phyloP scores from a whole-genome alignment of 2,329 filamentous ascomycete species.

The Alternaria alternata region DNA sequence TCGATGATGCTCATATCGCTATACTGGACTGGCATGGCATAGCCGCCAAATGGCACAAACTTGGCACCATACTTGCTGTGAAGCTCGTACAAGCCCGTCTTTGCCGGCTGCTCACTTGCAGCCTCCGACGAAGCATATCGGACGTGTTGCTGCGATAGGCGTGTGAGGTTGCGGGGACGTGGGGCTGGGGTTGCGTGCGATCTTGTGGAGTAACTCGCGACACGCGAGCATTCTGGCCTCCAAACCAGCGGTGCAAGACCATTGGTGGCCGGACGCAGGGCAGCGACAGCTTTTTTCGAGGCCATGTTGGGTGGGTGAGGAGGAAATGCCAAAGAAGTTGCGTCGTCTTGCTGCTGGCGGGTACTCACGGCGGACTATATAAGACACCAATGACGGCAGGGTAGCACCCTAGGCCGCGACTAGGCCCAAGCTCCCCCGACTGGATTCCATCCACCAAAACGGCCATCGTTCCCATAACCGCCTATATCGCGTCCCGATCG shows the following conservation, averaged over 20 bases:
- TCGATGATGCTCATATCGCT: slow-evolving; percentile 76
- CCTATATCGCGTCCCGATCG: slow-evolving; percentile 24
- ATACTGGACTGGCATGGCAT: slow-evolving; percentile 93
- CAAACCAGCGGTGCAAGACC: slow-evolving; percentile 26
- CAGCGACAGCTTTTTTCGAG: slow-evolving; percentile 34
- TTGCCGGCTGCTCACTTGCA: slow-evolving; percentile 50
- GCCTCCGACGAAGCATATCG: slow-evolving; percentile 43
- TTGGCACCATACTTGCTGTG: slow-evolving; percentile 82
- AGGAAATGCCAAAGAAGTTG: slow-evolving; percentile 13
- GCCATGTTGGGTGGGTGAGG: slow-evolving; percentile 37
- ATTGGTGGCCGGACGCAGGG: slow-evolving; percentile 39
- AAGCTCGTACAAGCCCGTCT: slow-evolving; percentile 80
- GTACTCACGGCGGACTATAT: slow-evolving; percentile 29
- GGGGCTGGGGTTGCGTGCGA: slow-evolving; percentile 27
- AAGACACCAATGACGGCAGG: slow-evolving; percentile 30
- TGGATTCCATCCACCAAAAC: slow-evolving; percentile 28
- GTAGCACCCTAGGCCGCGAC: slow-evolving; percentile 4
- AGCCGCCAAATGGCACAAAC: slow-evolving; percentile 96
- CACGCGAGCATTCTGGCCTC: slow-evolving; percentile 23
- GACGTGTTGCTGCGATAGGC: slow-evolving; percentile 24
- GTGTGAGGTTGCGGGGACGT: slow-evolving; percentile 38
- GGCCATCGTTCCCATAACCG: slow-evolving; percentile 28
- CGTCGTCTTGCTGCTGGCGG: slow-evolving; percentile 16
- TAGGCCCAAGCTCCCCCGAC: slow-evolving; percentile 28
- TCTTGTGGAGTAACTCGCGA: slow-evolving; percentile 21